Evolutionary conservation across 768 basidiomycete species (phyloP).

Genomic region (Boletus sp.): DNA sequence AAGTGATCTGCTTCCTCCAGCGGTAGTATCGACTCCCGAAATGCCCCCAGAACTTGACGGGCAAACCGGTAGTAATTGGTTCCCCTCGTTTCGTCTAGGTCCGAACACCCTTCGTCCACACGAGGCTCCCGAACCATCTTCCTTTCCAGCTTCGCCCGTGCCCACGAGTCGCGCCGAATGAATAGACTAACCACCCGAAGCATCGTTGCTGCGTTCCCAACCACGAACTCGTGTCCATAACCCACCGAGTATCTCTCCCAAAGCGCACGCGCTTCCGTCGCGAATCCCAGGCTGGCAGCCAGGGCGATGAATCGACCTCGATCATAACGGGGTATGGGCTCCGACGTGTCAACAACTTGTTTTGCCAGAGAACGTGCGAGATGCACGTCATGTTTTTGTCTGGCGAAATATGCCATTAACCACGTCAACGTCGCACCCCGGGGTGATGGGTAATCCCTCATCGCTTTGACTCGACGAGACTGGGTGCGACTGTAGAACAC

Average conservation of each 20-base stretch:
- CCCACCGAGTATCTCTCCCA: slow-evolving; percentile 56
- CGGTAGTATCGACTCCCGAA: slow-evolving; percentile 42
- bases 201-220: slow-evolving; percentile 41
- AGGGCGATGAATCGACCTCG: slow-evolving; percentile 50
- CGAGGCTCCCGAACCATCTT: background rate
- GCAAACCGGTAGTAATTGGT: slow-evolving; percentile 37
- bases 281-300: slow-evolving; percentile 46
- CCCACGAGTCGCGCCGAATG: slow-evolving; percentile 22
- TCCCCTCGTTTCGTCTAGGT: background rate
- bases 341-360: slow-evolving; percentile 43
- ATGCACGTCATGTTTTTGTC: slow-evolving; percentile 38
- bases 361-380: slow-evolving; percentile 47
- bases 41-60: slow-evolving; percentile 43
- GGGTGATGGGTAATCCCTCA: slow-evolving; percentile 50
- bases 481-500: slow-evolving; percentile 48
- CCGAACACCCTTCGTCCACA: background rate
- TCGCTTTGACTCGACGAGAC: slow-evolving; percentile 26
- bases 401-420: slow-evolving; percentile 48
- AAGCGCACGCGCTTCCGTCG: slow-evolving; percentile 45
- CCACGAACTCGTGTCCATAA: slow-evolving; percentile 38
- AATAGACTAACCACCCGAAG: slow-evolving; percentile 45
- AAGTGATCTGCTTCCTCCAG: slow-evolving; percentile 45
- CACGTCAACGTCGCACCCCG: slow-evolving; percentile 43
- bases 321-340: slow-evolving; percentile 40
- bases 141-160: slow-evolving; percentile 13